These are phyloP conservation scores for Crataegus laevigata DNA, from an alignment of 306 rosid species.

Conservation along the genomic window DNA sequence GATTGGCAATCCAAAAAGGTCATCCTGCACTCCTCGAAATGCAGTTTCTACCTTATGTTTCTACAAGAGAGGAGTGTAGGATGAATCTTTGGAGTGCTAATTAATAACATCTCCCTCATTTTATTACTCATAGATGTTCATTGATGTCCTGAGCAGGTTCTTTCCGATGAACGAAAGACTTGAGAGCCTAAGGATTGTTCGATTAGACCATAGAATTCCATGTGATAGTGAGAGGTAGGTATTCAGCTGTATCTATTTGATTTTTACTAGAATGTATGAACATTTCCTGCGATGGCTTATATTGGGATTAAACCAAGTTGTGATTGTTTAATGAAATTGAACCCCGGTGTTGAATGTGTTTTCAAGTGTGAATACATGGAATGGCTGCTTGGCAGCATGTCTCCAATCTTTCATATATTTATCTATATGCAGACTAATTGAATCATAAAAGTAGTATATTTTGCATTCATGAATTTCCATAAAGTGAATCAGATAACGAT, in stretches of 20 bases:
- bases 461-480: neutral
- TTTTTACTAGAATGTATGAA: neutral
- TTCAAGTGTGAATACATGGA: neutral
- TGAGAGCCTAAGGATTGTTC: constrained; percentile 7
- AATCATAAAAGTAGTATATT: constrained; percentile 7
- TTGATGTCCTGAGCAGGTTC: constrained; percentile 13
- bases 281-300: neutral
- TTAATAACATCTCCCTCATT: neutral
- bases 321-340: constrained; percentile 6
- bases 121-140: constrained; percentile 20
- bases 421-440: neutral
- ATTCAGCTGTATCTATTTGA: neutral
- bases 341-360: constrained; percentile 1
- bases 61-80: neutral
- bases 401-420: constrained; percentile 1
- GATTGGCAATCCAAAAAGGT: neutral
- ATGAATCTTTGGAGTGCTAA: neutral
- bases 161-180: neutral
- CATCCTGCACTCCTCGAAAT: neutral
- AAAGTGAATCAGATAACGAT: neutral
- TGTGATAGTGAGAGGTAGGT: neutral
- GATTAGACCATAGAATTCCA: constrained; percentile 1
- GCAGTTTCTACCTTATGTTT: neutral
- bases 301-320: constrained; percentile 5
- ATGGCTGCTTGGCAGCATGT: neutral